Evolutionary conservation across 768 basidiomycete species (phyloP), one percentile per base, ranked within the genome.

Genomic region (Ramaria rubella): DNA sequence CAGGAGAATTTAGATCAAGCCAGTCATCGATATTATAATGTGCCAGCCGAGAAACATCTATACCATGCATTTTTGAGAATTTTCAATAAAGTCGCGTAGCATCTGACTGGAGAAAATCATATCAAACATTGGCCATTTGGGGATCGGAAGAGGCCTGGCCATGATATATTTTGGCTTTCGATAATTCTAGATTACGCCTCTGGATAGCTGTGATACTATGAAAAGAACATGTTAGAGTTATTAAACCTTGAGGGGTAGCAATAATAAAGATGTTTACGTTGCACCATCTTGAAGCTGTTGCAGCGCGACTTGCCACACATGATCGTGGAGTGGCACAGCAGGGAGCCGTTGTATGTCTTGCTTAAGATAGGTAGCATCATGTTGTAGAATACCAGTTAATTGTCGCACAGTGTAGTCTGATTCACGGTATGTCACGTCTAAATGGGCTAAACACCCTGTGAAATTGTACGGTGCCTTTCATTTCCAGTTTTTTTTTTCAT

Each of bases 1-100:
- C 29, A 5, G 57, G 63, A 49, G 64, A 59, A 5, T 62, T 33
- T 1, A 58, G 63, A 59, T 67, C 54, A 5, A 69, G 59, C 68
- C 68, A 69, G 27, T 62, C 52, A 38, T 68, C 45, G 21, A 69
- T 40, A 49, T 69, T 69, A 50, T 61, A 29, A 23, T 67, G 58
- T 49, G 15, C 54, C 51, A 1, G 64, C 54, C 5, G 65, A 65
- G 44, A 21, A 43, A 44, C 17, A 44, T n/a, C n/a, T n/a, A n/a
- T n/a, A n/a, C n/a, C n/a, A n/a, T 61, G 61, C 23, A 58, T 34
- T 5, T 60, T 53, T 26, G 57, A 52, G 55, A 45, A 64, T 40
- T 65, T 62, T 7, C 62, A 61, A 40, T 65, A 64, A 3, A 68
- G 52, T 3, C 56, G 55, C 8, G 63, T 56, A 1, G 63, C 51